These are phyloP conservation scores for Elongisporangium undulatum DNA, from an alignment of 352 stramenopile species.

Conservation along the genomic window DNA sequence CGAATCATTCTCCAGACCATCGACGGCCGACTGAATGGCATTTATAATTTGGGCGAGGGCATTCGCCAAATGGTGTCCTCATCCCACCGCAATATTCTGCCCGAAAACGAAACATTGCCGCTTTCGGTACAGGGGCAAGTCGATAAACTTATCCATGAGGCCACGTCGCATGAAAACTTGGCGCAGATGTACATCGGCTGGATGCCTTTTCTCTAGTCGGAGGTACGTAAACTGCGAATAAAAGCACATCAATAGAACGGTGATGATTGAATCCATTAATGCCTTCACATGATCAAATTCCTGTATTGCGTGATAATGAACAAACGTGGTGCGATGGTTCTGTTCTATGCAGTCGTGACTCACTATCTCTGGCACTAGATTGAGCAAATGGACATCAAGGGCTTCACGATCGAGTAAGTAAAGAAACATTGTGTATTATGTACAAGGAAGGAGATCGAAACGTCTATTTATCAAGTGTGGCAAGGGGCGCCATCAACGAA, in stretches of 20 bases:
- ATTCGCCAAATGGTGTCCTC: slow-evolving; percentile 66
- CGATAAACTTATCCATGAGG: slow-evolving; percentile 92
- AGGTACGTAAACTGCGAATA: not conserved
- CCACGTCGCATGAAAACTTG: slow-evolving; percentile 90
- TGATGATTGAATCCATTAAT: not conserved
- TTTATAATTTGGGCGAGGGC: slow-evolving; percentile 89
- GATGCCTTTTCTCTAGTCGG: slow-evolving; percentile 86
- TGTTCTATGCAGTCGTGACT: too few species aligned
- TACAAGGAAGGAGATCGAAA: not conserved
- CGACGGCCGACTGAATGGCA: slow-evolving; percentile 87
- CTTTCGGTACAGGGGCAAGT: slow-evolving; percentile 93
- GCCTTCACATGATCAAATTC: too few species aligned
- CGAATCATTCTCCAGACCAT: slow-evolving; percentile 87
- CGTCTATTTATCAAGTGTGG: not conserved
- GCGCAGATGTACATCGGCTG: slow-evolving; percentile 95
- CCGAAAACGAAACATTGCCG: slow-evolving; percentile 83
- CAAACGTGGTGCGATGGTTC: too few species aligned
- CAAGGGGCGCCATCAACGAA: not conserved
- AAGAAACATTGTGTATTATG: not conserved
- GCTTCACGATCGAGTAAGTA: slow-evolving; percentile 87
- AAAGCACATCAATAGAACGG: not conserved
- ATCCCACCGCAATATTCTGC: slow-evolving; percentile 60
- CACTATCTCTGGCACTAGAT: slow-evolving; percentile 32
- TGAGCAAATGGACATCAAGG: slow-evolving; percentile 97
- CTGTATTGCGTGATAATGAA: too few species aligned